Conservation (phyloP, 2,329 filamentous ascomycete species). For the Cercospora janseana region DNA sequence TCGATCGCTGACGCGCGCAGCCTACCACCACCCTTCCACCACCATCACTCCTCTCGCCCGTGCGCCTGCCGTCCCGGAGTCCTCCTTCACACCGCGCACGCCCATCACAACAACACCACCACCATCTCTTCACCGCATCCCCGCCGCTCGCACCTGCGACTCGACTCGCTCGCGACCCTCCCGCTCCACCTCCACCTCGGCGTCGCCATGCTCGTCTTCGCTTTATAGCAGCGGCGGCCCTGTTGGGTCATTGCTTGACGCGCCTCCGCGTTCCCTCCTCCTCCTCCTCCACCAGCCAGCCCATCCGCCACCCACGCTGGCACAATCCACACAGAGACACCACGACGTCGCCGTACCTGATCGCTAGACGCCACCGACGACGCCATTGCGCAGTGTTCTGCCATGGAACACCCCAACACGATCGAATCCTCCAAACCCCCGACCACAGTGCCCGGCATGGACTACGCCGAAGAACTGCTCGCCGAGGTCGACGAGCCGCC, state of each 20-base stretch:
- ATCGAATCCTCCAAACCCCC: constrained; percentile 18
- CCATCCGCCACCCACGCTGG: not conserved
- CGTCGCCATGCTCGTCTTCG: constrained; percentile 19
- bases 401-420: constrained; percentile 22
- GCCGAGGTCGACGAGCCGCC: constrained; percentile 88
- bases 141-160: not conserved
- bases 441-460: constrained; percentile 29
- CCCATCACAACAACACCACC: not conserved
- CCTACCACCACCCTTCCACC: constrained; percentile 1
- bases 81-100: not conserved
- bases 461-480: constrained; percentile 57
- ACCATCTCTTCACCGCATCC: no score
- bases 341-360: not conserved
- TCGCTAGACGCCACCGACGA: not conserved
- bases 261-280: not conserved
- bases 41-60: constrained; percentile 1
- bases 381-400: not conserved
- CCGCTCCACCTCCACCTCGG: not conserved
- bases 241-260: constrained; percentile 20
- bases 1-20: no score
- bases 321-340: not conserved
- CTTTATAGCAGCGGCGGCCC: constrained; percentile 25
- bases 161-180: not conserved
- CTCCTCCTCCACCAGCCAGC: not conserved
- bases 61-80: not conserved